A percentile compares a stretch with the other conserved stretches of the same genome.
Conservation (phyloP, 257 asterid species). For the Petunia axillaris region DNA sequence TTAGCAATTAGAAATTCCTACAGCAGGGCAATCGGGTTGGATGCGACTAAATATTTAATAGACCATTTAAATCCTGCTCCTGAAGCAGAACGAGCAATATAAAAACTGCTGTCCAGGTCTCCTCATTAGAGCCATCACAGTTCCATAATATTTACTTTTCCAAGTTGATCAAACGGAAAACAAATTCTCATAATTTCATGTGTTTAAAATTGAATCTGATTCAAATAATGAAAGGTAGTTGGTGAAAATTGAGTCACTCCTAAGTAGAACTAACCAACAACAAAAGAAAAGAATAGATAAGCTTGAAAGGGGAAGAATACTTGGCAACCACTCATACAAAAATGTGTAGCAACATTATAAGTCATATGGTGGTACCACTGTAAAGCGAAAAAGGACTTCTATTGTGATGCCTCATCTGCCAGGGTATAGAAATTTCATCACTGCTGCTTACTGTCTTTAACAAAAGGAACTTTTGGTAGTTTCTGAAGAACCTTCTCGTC, state of each 20-base stretch:
- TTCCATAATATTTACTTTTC: neutral
- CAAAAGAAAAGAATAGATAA: neutral
- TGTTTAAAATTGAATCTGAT: neutral
- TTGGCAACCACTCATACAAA: neutral
- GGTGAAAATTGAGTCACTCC: neutral
- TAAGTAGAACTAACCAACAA: neutral
- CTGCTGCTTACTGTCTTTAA: constrained; percentile 58
- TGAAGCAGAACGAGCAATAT: neutral
- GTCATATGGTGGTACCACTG: neutral
- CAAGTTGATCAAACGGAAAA: constrained; percentile 12
- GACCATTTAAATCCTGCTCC: neutral
- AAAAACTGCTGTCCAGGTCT: neutral
- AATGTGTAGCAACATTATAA: neutral
- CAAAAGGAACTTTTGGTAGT: constrained; percentile 72
- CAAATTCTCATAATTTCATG: neutral
- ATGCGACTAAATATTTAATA: neutral
- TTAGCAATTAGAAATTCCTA: neutral
- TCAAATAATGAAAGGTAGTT: neutral
- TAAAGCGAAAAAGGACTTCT: neutral
- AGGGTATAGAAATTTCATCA: constrained; percentile 33
- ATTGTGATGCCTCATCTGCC: neutral
- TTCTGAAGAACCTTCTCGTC: constrained; percentile 89
- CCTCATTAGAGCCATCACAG: neutral
- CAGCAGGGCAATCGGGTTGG: neutral
- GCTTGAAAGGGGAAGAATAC: neutral